phyloP scores from a whole-genome alignment of 371 early-diverging fungal species.

The Paraphysoderma sedebokerense region DNA sequence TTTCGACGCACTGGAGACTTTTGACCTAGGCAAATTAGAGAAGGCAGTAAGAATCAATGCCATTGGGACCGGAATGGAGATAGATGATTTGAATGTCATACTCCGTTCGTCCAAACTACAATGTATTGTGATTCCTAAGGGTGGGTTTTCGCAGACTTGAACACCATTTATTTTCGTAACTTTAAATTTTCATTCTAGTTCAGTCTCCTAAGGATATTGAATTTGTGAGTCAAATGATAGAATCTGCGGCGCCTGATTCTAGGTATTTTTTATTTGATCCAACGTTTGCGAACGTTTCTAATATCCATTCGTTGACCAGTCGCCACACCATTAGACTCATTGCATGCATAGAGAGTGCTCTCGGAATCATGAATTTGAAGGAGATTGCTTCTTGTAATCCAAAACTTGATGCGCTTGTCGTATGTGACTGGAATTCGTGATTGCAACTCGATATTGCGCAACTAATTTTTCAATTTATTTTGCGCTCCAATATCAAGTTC shows the following conservation, averaged over 20 bases:
- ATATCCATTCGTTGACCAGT: not conserved
- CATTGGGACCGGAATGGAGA: conserved; percentile 60
- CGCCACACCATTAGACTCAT: conserved; percentile 41
- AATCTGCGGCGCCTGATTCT: conserved; percentile 45
- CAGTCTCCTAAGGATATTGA: conserved; percentile 57
- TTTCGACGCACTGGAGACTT: conserved; percentile 50
- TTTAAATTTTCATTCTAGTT: too few species aligned
- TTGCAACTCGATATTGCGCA: not conserved
- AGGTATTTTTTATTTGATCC: conserved; percentile 21
- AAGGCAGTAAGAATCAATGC: conserved; percentile 77
- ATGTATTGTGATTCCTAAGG: conserved; percentile 80
- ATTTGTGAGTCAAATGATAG: conserved; percentile 62
- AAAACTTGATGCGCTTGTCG: conserved; percentile 54
- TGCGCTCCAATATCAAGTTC: conserved; percentile 26
- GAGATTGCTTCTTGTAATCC: conserved; percentile 56
- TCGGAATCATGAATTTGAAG: conserved; percentile 63
- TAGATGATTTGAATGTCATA: conserved; percentile 61
- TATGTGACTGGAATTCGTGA: conserved; percentile 12
- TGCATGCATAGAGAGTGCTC: conserved; percentile 72
- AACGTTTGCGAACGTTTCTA: not conserved
- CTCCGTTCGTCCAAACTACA: conserved; percentile 51
- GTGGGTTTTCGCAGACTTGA: too few species aligned
- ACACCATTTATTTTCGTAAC: too few species aligned
- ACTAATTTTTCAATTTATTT: conserved; percentile 6
- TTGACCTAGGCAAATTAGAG: conserved; percentile 46